phyloP scores from a whole-genome alignment of 192 early-diverging fungal genomes.

The Polychytrium aggregatum region DNA sequence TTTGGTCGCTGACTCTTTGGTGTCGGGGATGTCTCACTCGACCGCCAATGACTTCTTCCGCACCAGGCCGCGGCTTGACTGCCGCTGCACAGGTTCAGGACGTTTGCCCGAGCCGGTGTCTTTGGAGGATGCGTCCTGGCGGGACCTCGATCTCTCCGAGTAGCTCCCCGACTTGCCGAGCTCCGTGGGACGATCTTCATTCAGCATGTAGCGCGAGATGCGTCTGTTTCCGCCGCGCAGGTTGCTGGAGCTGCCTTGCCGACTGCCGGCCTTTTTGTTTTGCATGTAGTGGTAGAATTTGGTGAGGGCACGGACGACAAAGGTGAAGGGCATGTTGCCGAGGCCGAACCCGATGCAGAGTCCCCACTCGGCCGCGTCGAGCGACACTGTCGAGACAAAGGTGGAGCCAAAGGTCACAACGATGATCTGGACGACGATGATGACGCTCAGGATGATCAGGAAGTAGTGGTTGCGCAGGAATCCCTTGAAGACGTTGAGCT shows the following conservation, averaged over 20 bases:
- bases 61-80: too few relatives aligned
- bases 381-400: constrained; percentile 21
- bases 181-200: too few relatives aligned
- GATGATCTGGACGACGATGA: constrained; percentile 33
- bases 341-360: constrained; percentile 24
- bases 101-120: too few relatives aligned
- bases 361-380: constrained; percentile 30
- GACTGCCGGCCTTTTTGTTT: background rate
- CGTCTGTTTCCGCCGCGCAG: background rate
- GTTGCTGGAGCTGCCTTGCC: background rate
- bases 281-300: constrained; percentile 14
- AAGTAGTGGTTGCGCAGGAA: constrained; percentile 39
- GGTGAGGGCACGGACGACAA: constrained; percentile 19
- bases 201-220: too few relatives aligned
- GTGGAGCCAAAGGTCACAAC: constrained; percentile 20
- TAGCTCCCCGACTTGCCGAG: too few relatives aligned
- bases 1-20: too few relatives aligned
- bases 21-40: too few relatives aligned
- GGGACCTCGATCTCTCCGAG: too few relatives aligned
- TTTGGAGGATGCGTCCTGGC: too few relatives aligned
- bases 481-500: constrained; percentile 38
- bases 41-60: too few relatives aligned
- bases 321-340: constrained; percentile 29
- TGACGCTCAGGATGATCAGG: constrained; percentile 28
- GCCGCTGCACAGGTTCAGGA: too few relatives aligned